Percentiles rank a stretch among this genome's conserved stretches.
Evolutionary conservation across 495 filamentous ascomycete species (phyloP).

Genomic region (Xanthoparmelia taractica): DNA sequence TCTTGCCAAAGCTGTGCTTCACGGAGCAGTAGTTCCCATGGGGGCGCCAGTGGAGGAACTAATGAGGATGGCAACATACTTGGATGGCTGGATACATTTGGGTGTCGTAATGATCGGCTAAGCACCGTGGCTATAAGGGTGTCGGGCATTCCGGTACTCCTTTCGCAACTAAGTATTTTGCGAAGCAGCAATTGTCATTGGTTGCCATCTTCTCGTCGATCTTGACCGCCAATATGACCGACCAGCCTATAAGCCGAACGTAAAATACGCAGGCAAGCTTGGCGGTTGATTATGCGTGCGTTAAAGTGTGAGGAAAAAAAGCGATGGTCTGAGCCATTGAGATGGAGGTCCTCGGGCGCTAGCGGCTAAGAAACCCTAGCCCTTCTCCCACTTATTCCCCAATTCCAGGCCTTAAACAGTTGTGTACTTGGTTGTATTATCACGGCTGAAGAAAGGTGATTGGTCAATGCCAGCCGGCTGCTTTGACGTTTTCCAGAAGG

Average conservation of each 20-base stretch:
- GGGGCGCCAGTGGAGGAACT: conserved; percentile 76
- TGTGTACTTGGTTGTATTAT: no score
- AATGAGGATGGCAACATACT: conserved; percentile 70
- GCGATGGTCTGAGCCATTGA: neutral
- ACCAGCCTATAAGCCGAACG: conserved; percentile 25
- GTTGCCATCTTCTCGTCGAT: conserved; percentile 17
- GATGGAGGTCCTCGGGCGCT: conserved; percentile 6
- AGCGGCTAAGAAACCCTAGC: conserved; percentile 1
- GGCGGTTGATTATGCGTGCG: conserved; percentile 28
- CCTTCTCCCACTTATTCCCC: no score
- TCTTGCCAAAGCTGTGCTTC: conserved; percentile 83
- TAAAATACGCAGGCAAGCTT: conserved; percentile 13
- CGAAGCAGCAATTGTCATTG: conserved; percentile 21
- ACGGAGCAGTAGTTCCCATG: conserved; percentile 82
- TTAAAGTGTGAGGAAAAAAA: conserved; percentile 24
- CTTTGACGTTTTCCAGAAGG: neutral
- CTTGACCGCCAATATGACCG: conserved; percentile 31
- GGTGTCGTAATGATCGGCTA: conserved; percentile 67
- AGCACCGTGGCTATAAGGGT: conserved; percentile 12
- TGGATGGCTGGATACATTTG: conserved; percentile 86
- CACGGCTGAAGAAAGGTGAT: no score
- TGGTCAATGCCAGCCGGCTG: no score
- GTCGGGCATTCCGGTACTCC: conserved; percentile 20
- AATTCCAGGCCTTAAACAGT: no score
- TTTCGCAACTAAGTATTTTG: conserved; percentile 14